These are phyloP conservation scores for Ilyonectria destructans DNA, from an alignment of 2,329 filamentous ascomycete species.

Conservation along the genomic window DNA sequence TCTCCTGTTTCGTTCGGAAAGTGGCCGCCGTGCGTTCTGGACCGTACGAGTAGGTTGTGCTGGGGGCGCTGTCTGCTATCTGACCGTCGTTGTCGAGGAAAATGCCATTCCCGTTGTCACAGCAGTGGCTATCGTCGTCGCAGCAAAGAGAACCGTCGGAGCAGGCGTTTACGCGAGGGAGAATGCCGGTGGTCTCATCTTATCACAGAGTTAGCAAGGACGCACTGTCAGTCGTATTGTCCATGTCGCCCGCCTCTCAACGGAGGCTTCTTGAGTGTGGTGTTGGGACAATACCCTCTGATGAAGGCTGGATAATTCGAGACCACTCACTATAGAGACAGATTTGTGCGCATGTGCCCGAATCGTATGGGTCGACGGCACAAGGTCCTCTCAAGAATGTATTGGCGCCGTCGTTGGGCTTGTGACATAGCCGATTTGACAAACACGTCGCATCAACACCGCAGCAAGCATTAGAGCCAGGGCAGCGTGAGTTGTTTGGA, in stretches of 20 bases:
- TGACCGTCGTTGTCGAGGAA: conserved; percentile 34
- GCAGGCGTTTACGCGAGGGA: conserved; percentile 37
- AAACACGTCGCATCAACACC: conserved; percentile 36
- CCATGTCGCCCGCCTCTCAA: neutral
- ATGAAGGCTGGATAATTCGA: too few species aligned
- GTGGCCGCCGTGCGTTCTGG: conserved; percentile 25
- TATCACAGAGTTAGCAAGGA: neutral
- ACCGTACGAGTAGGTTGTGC: conserved; percentile 27
- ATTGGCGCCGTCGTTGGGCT: conserved; percentile 21
- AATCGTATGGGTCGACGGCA: conserved; percentile 34
- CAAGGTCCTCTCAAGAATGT: conserved; percentile 40
- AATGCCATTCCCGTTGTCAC: conserved; percentile 25
- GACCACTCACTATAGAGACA: conserved; percentile 34
- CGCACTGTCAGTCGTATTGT: neutral
- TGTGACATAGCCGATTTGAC: conserved; percentile 39
- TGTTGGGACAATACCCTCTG: too few species aligned
- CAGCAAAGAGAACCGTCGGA: conserved; percentile 43
- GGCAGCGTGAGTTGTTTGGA: conserved; percentile 27
- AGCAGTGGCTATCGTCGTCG: conserved; percentile 39
- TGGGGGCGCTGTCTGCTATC: conserved; percentile 28
- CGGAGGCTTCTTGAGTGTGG: too few species aligned
- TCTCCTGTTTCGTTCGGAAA: conserved; percentile 33
- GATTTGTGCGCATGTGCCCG: conserved; percentile 32
- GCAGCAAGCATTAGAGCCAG: conserved; percentile 35
- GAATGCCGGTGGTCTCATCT: conserved; percentile 33